Evolutionary conservation across 2,329 filamentous ascomycete species (phyloP).

Genomic region (Trichoderma sp.): DNA sequence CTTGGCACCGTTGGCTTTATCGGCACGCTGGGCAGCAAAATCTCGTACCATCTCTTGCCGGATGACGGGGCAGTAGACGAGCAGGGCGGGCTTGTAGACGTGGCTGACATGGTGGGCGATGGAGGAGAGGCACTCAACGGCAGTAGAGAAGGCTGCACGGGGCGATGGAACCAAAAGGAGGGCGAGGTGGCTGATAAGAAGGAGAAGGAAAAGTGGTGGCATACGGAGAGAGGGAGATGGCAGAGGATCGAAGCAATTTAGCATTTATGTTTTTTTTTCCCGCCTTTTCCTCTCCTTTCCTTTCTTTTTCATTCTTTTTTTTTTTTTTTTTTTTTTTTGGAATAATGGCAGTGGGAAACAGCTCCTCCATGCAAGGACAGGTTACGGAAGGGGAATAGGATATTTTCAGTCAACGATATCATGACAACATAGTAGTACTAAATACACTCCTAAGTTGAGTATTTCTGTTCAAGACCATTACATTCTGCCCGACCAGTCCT

Average conservation of each 20-base stretch:
- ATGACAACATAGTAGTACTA: slow-evolving; percentile 6
- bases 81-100: slow-evolving; percentile 58
- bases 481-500: not conserved
- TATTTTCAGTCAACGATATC: slow-evolving; percentile 6
- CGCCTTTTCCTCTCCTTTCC: not conserved
- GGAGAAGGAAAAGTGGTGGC: slow-evolving; percentile 56
- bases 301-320: not conserved
- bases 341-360: slow-evolving; percentile 8
- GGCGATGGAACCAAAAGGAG: slow-evolving; percentile 51
- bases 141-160: slow-evolving; percentile 49
- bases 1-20: slow-evolving; percentile 64
- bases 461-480: not conserved
- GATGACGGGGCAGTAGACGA: slow-evolving; percentile 61
- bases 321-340: not conserved
- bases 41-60: slow-evolving; percentile 63
- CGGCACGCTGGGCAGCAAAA: slow-evolving; percentile 60
- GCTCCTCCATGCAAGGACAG: not conserved
- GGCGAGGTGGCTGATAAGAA: slow-evolving; percentile 48
- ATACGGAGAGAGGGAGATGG: slow-evolving; percentile 55
- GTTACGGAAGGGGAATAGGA: not conserved
- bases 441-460: slow-evolving; percentile 9
- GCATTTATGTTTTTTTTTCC: not conserved
- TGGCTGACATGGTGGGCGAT: slow-evolving; percentile 55
- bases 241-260: slow-evolving; percentile 33
- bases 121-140: slow-evolving; percentile 50